Percentiles rank a stretch among this genome's conserved stretches.
phyloP scores from a whole-genome alignment of 2,329 filamentous ascomycete genomes.

The Epichloe sylvatica region DNA sequence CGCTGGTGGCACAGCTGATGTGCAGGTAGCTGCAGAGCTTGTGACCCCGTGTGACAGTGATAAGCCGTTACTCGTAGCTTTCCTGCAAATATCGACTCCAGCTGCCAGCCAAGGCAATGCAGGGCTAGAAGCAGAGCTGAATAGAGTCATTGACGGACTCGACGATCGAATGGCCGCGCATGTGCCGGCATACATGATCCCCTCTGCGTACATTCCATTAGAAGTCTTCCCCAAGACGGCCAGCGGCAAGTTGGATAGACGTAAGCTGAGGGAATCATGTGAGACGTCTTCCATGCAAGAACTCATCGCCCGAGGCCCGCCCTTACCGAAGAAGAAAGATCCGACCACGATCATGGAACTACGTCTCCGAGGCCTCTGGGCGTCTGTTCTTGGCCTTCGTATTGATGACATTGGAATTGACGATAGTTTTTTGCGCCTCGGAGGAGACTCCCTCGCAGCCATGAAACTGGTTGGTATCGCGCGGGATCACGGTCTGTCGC shows the following conservation, averaged over 20 bases:
- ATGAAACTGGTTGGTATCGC: conserved; percentile 26
- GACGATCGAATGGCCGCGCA: not conserved
- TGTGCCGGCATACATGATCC: conserved; percentile 3
- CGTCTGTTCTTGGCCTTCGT: conserved; percentile 5
- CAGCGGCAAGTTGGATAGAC: conserved; percentile 1
- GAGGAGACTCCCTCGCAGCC: conserved; percentile 32
- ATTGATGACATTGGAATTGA: conserved; percentile 19
- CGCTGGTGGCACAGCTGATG: not conserved
- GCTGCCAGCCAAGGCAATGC: not conserved
- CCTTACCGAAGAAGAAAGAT: not conserved
- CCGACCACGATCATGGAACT: not conserved
- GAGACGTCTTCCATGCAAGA: not conserved
- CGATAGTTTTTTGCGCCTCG: conserved; percentile 33
- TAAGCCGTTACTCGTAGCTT: conserved; percentile 1
- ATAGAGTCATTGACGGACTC: not conserved
- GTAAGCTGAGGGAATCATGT: not conserved
- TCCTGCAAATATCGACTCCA: not conserved
- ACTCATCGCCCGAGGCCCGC: not conserved
- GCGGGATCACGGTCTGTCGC: conserved; percentile 19
- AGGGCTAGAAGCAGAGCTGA: not conserved
- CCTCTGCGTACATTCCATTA: not conserved
- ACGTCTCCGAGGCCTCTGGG: conserved; percentile 3
- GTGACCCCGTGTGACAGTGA: not conserved
- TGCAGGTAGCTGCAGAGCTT: conserved; percentile 1
- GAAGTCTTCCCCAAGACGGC: not conserved